Evolutionary conservation across 441 rosid species (phyloP).

Genomic region (Bocquillonia castaneifolia): DNA sequence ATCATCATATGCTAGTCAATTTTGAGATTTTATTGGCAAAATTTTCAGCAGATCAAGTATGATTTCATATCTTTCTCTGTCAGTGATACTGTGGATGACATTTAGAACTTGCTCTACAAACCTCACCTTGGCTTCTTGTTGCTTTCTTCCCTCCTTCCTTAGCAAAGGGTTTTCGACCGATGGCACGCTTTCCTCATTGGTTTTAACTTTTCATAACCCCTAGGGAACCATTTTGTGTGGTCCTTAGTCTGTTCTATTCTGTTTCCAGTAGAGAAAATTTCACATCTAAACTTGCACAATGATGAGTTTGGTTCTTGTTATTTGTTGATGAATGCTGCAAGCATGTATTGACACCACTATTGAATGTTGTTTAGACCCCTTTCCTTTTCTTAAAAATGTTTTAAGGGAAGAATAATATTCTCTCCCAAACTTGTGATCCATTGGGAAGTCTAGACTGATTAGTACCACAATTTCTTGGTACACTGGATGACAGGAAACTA

Average conservation of each 20-base stretch:
- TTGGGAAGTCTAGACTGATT: slow-evolving; percentile 23
- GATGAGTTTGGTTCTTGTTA: not conserved
- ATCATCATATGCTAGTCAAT: not conserved
- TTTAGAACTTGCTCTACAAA: not conserved
- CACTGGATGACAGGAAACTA: slow-evolving; percentile 63
- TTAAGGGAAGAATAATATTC: not conserved
- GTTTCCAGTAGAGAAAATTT: not conserved
- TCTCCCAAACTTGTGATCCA: slow-evolving; percentile 9
- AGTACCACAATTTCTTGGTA: slow-evolving; percentile 37
- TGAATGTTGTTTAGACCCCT: not conserved
- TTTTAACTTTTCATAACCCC: not conserved
- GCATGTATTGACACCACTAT: not conserved
- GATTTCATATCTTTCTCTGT: not conserved
- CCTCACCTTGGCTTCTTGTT: not conserved
- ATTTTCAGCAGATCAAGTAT: not conserved
- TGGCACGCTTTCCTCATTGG: not conserved
- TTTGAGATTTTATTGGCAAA: not conserved
- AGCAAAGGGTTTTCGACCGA: not conserved
- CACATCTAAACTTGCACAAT: not conserved
- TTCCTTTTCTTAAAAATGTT: not conserved
- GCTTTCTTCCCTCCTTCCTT: not conserved
- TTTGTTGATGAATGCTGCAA: not conserved
- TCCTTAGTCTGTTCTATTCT: not conserved
- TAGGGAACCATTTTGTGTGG: not conserved
- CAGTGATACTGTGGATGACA: not conserved